These are phyloP conservation scores for Teratosphaeria viscida DNA, from an alignment of 2,329 filamentous ascomycete genomes.

Conservation along the genomic window DNA sequence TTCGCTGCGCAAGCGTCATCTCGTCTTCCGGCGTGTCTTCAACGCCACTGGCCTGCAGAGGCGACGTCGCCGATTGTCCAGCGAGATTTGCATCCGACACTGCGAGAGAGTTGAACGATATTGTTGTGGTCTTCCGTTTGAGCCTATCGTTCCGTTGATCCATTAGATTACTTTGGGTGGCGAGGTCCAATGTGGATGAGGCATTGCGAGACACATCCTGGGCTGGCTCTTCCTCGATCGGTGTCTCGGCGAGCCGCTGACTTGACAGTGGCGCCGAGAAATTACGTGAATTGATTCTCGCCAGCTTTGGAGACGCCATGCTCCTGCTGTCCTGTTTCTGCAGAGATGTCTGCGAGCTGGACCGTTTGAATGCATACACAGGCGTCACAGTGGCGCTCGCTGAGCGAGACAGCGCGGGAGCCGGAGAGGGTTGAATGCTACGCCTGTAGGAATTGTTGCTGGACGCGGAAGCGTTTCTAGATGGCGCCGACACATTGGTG, in stretches of 20 bases:
- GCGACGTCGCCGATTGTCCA: conserved; percentile 9
- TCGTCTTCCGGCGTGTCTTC: conserved; percentile 46
- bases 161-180: conserved; percentile 38
- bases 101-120: conserved; percentile 27
- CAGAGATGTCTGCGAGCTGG: conserved; percentile 2
- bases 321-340: conserved; percentile 6
- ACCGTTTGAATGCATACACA: conserved; percentile 9
- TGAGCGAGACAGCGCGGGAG: neutral
- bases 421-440: neutral
- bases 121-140: conserved; percentile 29
- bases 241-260: conserved; percentile 27
- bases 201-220: conserved; percentile 2
- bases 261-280: conserved; percentile 23
- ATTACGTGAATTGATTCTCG: conserved; percentile 17
- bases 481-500: neutral
- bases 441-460: neutral
- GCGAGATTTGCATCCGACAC: conserved; percentile 18
- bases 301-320: conserved; percentile 1
- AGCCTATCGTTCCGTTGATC: conserved; percentile 45
- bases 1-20: conserved; percentile 59
- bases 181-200: conserved; percentile 16
- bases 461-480: conserved; percentile 11
- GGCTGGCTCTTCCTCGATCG: conserved; percentile 19
- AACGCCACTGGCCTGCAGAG: neutral
- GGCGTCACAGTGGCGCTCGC: conserved; percentile 5